These are phyloP conservation scores for Eucalyptus regnans DNA, from an alignment of 345 rosid species.

Conservation along the genomic window DNA sequence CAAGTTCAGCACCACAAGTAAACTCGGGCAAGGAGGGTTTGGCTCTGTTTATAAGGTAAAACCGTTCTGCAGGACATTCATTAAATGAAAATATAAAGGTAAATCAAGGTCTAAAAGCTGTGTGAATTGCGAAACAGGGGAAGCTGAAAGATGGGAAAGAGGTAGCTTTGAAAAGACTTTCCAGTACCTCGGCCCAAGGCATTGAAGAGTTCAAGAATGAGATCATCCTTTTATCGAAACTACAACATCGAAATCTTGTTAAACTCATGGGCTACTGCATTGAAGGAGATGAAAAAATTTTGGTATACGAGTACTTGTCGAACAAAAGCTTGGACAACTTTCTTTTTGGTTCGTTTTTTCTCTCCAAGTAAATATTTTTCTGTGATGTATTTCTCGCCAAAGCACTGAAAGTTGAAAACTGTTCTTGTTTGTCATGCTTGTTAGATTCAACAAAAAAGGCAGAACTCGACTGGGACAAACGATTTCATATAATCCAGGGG, in stretches of 20 bases:
- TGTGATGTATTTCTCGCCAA: background rate
- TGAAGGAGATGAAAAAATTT: constrained; percentile 38
- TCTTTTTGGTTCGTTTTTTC: constrained; percentile 1
- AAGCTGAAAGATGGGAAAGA: constrained; percentile 18
- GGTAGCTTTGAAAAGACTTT: constrained; percentile 55
- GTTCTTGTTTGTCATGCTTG: background rate
- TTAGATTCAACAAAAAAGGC: constrained; percentile 2
- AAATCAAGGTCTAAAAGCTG: background rate
- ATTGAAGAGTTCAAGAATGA: constrained; percentile 43
- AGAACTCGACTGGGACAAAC: constrained; percentile 13
- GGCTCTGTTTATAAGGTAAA: background rate
- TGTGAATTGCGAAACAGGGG: constrained; percentile 16
- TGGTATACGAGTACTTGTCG: constrained; percentile 37
- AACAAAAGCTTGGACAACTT: background rate
- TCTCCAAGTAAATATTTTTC: background rate
- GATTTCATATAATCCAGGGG: constrained; percentile 13
- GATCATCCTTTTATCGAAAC: constrained; percentile 33
- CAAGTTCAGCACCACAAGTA: background rate
- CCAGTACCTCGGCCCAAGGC: constrained; percentile 48
- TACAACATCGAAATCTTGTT: constrained; percentile 60
- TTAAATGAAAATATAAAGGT: background rate
- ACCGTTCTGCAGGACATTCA: background rate
- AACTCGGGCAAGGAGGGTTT: constrained; percentile 2
- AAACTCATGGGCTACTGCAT: constrained; percentile 47
- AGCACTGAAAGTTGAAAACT: background rate